These are phyloP conservation scores for Lenzites betulinus DNA, from an alignment of 768 basidiomycete species.

Conservation along the genomic window DNA sequence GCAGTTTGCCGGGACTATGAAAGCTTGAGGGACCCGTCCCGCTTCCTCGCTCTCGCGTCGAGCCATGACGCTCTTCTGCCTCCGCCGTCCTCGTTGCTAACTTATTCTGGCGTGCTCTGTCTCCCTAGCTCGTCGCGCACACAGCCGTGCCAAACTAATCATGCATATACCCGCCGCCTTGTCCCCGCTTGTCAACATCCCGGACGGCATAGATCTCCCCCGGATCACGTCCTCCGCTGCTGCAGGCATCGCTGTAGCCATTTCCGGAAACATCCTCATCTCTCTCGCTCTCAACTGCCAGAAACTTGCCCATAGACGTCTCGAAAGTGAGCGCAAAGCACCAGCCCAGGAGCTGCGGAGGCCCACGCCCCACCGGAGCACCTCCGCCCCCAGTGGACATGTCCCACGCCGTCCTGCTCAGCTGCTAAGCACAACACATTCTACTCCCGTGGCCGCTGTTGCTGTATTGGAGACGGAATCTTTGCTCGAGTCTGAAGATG, in stretches of 20 bases:
- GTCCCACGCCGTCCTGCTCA: not conserved
- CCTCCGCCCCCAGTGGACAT: not conserved
- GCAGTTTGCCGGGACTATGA: not conserved
- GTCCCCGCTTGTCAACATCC: constrained; percentile 7
- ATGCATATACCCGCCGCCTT: constrained; percentile 17
- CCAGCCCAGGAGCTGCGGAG: constrained; percentile 8
- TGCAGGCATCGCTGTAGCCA: constrained; percentile 82
- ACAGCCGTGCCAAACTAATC: constrained; percentile 5
- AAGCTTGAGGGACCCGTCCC: constrained; percentile 1
- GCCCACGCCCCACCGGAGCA: constrained; percentile 4
- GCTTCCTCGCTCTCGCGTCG: not conserved
- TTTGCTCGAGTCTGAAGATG: constrained; percentile 7
- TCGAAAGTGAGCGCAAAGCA: constrained; percentile 42
- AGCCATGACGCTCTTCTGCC: not conserved
- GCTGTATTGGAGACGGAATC: constrained; percentile 25
- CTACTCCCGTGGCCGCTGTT: constrained; percentile 2
- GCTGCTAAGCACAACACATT: not conserved
- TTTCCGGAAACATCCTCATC: constrained; percentile 85
- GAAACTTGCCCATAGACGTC: constrained; percentile 83
- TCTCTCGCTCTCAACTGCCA: constrained; percentile 91
- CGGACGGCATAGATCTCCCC: constrained; percentile 46
- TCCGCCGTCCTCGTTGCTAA: constrained; percentile 8
- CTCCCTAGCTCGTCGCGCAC: not conserved
- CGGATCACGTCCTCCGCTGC: constrained; percentile 54
- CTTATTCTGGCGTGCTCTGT: constrained; percentile 6